Conservation (phyloP, 2,329 filamentous ascomycete species). For the Pyrenophora tritici-repentis region DNA sequence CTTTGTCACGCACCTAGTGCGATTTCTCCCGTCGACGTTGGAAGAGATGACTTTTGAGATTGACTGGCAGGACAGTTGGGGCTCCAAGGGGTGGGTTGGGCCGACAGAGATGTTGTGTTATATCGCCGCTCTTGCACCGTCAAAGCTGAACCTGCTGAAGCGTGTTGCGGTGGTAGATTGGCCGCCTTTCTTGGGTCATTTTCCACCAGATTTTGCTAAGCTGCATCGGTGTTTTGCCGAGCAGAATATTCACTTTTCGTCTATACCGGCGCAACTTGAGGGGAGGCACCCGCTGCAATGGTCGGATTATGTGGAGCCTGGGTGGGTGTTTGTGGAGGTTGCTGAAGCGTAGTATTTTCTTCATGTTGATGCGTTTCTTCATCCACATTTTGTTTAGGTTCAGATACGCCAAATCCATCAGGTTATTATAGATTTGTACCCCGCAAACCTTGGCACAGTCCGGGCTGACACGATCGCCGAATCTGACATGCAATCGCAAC, state of each 20-base stretch:
- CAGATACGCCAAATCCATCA: no score
- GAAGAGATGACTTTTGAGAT: slow-evolving; percentile 11
- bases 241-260: slow-evolving; percentile 2
- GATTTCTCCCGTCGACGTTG: slow-evolving; percentile 4
- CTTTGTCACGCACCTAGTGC: slow-evolving; percentile 3
- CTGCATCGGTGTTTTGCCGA: slow-evolving; percentile 6
- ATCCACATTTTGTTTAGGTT: no score
- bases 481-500: no score
- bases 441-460: no score
- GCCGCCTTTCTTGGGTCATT: slow-evolving; percentile 7
- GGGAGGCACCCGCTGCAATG: slow-evolving; percentile 5
- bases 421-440: no score
- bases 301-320: slow-evolving; percentile 10
- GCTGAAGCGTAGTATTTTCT: neutral
- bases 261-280: slow-evolving; percentile 6
- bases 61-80: slow-evolving; percentile 13
- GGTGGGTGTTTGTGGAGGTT: slow-evolving; percentile 8
- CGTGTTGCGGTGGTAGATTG: slow-evolving; percentile 9
- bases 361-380: no score
- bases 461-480: no score
- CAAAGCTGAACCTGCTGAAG: slow-evolving; percentile 1
- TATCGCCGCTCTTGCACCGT: slow-evolving; percentile 4
- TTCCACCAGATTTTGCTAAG: slow-evolving; percentile 7
- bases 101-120: slow-evolving; percentile 8
- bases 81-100: slow-evolving; percentile 10